A percentile compares a stretch with the other conserved stretches of the same genome.
Evolutionary conservation across 2,329 filamentous ascomycete species (phyloP).

Genomic region (Diaporthe sp.): DNA sequence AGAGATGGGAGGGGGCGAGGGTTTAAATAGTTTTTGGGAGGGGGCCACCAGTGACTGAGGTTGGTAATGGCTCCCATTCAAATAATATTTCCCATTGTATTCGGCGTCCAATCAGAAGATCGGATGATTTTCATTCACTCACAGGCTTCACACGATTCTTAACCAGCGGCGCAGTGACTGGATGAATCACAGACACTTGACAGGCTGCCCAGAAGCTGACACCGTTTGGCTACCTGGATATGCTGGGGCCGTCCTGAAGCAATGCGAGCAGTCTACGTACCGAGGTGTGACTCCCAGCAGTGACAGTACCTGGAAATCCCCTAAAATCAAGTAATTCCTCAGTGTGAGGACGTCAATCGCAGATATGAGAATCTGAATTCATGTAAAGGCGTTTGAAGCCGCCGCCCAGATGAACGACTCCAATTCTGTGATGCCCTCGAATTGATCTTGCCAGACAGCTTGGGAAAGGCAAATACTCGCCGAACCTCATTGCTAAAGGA

Average conservation of each 20-base stretch:
- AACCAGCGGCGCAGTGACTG: not conserved
- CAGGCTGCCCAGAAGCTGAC: not conserved
- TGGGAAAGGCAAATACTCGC: too few relatives aligned
- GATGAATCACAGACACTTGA: not conserved
- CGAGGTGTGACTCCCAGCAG: too few relatives aligned
- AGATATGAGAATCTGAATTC: not conserved
- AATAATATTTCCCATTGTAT: slow-evolving; percentile 4
- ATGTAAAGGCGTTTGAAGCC: not conserved
- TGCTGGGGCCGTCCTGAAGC: not conserved
- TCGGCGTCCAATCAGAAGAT: not conserved
- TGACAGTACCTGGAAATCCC: too few relatives aligned
- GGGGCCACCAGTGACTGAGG: not conserved
- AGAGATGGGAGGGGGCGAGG: not conserved
- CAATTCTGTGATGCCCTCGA: not conserved
- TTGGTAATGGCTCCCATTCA: not conserved
- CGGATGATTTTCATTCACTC: not conserved
- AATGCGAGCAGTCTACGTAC: too few relatives aligned
- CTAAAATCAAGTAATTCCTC: too few relatives aligned
- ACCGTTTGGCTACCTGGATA: not conserved
- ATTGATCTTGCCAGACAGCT: not conserved
- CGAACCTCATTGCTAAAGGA: not conserved
- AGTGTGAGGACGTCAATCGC: not conserved
- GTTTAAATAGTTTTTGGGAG: slow-evolving; percentile 4
- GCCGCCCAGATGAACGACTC: not conserved
- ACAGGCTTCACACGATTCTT: not conserved